Evolutionary conservation across 192 early-diverging fungal species (phyloP).

Genomic region (Backusella morwellensis): DNA sequence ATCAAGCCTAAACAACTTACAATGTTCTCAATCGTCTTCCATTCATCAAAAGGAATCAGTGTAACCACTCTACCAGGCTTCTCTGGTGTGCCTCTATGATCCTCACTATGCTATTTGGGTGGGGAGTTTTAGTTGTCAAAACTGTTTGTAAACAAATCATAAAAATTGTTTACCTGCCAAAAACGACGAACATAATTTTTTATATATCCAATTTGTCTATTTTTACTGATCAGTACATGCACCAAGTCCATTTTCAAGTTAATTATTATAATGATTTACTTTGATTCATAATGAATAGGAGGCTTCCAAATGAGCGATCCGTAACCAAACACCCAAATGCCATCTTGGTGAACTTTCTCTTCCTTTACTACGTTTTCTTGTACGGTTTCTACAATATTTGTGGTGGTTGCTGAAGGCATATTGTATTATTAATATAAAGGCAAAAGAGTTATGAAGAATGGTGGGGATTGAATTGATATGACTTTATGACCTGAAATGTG

Average conservation of each 20-base stretch:
- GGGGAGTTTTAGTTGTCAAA: slow-evolving; percentile 20
- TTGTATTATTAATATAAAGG: not conserved
- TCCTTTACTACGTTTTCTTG: not conserved
- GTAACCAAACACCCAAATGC: slow-evolving; percentile 61
- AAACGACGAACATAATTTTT: slow-evolving; percentile 70
- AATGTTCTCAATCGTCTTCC: slow-evolving; percentile 48
- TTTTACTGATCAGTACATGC: not conserved
- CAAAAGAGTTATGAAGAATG: not conserved
- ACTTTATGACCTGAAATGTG: not conserved
- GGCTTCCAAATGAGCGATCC: slow-evolving; percentile 58
- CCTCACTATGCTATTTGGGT: slow-evolving; percentile 60
- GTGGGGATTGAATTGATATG: not conserved
- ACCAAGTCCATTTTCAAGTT: not conserved
- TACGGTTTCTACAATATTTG: not conserved
- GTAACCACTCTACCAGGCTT: slow-evolving; percentile 86
- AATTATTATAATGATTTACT: slow-evolving; percentile 24
- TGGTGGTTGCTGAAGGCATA: not conserved
- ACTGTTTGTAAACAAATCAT: not conserved
- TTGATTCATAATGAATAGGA: slow-evolving; percentile 49
- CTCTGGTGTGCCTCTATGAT: slow-evolving; percentile 83
- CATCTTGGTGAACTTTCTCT: not conserved
- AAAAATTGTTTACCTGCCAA: slow-evolving; percentile 58
- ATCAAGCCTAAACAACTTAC: slow-evolving; percentile 32
- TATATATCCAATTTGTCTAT: slow-evolving; percentile 59
- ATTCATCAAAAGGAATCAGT: slow-evolving; percentile 71